Conservation (phyloP, 106 monocot genomes). For the Phalaenopsis equestris region DNA sequence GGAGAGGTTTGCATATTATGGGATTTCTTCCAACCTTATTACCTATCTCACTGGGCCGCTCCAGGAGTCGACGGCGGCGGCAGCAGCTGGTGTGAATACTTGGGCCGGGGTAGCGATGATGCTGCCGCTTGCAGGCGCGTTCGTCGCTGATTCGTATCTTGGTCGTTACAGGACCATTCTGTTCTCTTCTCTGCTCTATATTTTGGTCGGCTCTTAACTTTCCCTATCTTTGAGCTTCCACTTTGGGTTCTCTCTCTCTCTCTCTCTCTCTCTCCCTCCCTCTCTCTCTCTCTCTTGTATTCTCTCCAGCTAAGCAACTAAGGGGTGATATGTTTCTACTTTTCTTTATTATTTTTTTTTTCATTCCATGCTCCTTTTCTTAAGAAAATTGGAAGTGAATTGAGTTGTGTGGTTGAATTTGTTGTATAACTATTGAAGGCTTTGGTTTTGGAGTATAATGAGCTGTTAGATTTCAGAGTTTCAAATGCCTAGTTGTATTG, state of each 20-base stretch:
- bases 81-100: constrained; percentile 33
- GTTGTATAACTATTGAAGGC: not conserved
- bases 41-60: constrained; percentile 52
- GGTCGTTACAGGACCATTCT: constrained; percentile 44
- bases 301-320: not conserved
- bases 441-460: not conserved
- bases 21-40: constrained; percentile 44
- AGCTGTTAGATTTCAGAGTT: too few relatives aligned
- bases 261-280: not conserved
- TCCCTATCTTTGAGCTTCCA: not conserved
- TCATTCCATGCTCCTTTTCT: not conserved
- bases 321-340: too few relatives aligned
- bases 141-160: constrained; percentile 45
- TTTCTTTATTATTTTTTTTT: not conserved
- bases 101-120: constrained; percentile 36
- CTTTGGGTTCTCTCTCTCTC: not conserved
- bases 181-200: constrained; percentile 31
- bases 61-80: constrained; percentile 33
- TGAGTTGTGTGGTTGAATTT: not conserved
- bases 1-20: constrained; percentile 45
- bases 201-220: constrained; percentile 19
- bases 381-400: not conserved
- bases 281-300: not conserved
- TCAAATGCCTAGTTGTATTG: not conserved
- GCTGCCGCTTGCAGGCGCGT: constrained; percentile 42